phyloP scores from a whole-genome alignment of 345 rosid species.

The Eucalyptus microcorys region DNA sequence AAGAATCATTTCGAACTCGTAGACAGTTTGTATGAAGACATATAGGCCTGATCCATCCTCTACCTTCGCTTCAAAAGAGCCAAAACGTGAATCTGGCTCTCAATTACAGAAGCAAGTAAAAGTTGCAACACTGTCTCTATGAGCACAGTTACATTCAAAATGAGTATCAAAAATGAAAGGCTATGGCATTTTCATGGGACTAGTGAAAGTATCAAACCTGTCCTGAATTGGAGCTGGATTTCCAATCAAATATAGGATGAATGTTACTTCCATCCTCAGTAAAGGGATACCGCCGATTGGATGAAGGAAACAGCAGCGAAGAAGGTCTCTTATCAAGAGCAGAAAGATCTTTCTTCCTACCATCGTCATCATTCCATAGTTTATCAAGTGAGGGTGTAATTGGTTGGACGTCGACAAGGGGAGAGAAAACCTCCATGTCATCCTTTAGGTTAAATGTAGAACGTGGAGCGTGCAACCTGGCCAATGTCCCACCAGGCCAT shows the following conservation, averaged over 20 bases:
- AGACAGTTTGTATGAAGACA: neutral
- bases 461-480: constrained; percentile 71
- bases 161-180: neutral
- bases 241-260: constrained; percentile 77
- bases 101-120: neutral
- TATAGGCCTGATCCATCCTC: neutral
- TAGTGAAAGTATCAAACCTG: constrained; percentile 36
- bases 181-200: neutral
- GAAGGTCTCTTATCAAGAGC: constrained; percentile 55
- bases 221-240: constrained; percentile 46
- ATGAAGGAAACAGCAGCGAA: constrained; percentile 53
- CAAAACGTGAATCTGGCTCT: neutral
- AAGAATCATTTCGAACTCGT: neutral
- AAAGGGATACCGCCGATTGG: constrained; percentile 53
- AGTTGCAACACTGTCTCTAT: neutral
- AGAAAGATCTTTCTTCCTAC: constrained; percentile 39
- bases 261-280: constrained; percentile 51
- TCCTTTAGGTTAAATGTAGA: constrained; percentile 60
- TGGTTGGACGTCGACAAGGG: constrained; percentile 69
- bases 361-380: constrained; percentile 59
- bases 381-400: constrained; percentile 73
- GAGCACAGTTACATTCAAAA: neutral
- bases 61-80: neutral
- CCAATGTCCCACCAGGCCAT: constrained; percentile 57
- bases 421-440: constrained; percentile 95